phyloP scores from a whole-genome alignment of 257 asterid species.

The Leonotis leonurus region DNA sequence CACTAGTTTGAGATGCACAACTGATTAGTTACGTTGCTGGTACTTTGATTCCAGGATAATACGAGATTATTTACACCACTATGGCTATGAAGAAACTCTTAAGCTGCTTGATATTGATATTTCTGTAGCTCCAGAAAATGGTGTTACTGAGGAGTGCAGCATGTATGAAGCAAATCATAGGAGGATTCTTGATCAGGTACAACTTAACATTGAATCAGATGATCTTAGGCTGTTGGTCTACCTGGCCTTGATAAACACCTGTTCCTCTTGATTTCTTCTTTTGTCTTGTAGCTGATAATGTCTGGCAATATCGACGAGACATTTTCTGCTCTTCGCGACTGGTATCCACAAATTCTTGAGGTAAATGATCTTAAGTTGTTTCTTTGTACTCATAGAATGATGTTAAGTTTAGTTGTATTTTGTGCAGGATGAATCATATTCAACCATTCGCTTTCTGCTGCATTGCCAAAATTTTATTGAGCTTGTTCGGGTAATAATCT shows the following conservation, averaged over 20 bases:
- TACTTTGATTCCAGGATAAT: conserved; percentile 55
- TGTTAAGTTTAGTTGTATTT: conserved; percentile 1
- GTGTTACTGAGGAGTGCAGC: conserved; percentile 39
- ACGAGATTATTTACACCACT: conserved; percentile 78
- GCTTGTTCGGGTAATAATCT: conserved; percentile 69
- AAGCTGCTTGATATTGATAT: conserved; percentile 54
- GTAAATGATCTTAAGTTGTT: conserved; percentile 29
- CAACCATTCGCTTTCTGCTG: conserved; percentile 69
- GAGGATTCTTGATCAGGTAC: conserved; percentile 81
- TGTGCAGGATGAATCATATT: conserved; percentile 68
- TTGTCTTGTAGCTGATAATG: conserved; percentile 59
- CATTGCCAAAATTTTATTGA: conserved; percentile 84
- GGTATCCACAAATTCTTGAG: conserved; percentile 83
- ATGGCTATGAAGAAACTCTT: conserved; percentile 91
- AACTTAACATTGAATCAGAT: conserved; percentile 6
- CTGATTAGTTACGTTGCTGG: conserved; percentile 3
- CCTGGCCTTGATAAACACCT: neutral
- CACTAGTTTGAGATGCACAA: neutral
- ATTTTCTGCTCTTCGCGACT: conserved; percentile 42
- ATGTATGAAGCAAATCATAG: conserved; percentile 53
- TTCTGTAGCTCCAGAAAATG: conserved; percentile 49
- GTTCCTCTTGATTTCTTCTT: too few relatives aligned
- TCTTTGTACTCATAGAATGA: too few relatives aligned
- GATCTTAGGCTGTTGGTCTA: neutral
- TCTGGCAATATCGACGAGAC: conserved; percentile 76